Conservation (phyloP, 2,329 filamentous ascomycete species). For the Cladosporium halotolerans region DNA sequence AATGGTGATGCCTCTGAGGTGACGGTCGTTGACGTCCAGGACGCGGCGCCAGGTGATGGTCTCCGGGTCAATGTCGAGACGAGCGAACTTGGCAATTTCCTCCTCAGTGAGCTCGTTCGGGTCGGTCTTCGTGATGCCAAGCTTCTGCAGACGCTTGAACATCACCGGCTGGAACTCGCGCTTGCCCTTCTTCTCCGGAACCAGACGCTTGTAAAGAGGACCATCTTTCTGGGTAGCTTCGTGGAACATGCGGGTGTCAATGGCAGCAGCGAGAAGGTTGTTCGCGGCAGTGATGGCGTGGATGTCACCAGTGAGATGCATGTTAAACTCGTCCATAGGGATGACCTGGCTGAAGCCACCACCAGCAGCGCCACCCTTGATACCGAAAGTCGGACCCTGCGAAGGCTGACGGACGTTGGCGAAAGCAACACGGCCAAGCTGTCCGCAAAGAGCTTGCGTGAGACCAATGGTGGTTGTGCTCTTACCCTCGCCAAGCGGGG, state of each 20-base stretch:
- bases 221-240: conserved; percentile 91
- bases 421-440: conserved; percentile 81
- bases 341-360: conserved; percentile 99
- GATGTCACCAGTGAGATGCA: conserved; percentile 95
- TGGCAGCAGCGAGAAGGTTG: conserved; percentile 91
- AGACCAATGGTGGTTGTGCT: conserved; percentile 96
- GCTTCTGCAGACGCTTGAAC: conserved; percentile 88
- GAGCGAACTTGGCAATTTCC: conserved; percentile 81
- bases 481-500: conserved; percentile 93
- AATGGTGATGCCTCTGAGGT: conserved; percentile 82
- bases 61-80: conserved; percentile 90
- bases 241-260: conserved; percentile 97
- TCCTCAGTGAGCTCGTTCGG: conserved; percentile 86
- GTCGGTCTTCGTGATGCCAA: conserved; percentile 92
- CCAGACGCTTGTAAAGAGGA: conserved; percentile 77
- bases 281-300: conserved; percentile 96
- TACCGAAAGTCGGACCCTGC: conserved; percentile 95
- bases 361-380: conserved; percentile 95
- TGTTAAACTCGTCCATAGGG: conserved; percentile 99
- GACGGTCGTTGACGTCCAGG: conserved; percentile 93
- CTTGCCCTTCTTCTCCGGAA: conserved; percentile 84
- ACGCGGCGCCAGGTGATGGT: conserved; percentile 97
- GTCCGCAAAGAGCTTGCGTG: conserved; percentile 84
- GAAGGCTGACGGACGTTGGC: conserved; percentile 96
- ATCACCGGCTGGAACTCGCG: conserved; percentile 82